Percentiles rank a stretch among this genome's conserved stretches.
phyloP scores from a whole-genome alignment of 805 yeast genomes.

The Yueomyces sinensis region DNA sequence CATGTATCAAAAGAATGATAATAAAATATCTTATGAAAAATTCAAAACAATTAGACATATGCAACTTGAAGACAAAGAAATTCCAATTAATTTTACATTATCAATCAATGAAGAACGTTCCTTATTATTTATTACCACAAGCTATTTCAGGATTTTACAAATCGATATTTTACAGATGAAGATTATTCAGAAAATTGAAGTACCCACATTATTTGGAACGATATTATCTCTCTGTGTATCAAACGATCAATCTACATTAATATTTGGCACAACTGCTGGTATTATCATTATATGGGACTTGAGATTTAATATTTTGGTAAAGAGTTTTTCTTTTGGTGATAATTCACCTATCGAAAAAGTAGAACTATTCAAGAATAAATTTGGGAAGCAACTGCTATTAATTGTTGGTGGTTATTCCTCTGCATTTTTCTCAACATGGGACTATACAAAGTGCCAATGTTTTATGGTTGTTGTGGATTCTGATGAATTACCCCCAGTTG shows the following conservation, averaged over 20 bases:
- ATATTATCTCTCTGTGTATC: constrained; percentile 49
- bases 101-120: constrained; percentile 29
- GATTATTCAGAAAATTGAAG: constrained; percentile 29
- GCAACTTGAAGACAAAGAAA: constrained; percentile 20
- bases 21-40: constrained; percentile 5
- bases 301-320: constrained; percentile 47
- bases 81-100: constrained; percentile 33
- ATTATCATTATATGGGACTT: constrained; percentile 71
- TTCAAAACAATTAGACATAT: constrained; percentile 14
- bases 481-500: constrained; percentile 13
- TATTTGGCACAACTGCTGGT: constrained; percentile 68
- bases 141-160: constrained; percentile 35
- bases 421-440: constrained; percentile 61
- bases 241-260: constrained; percentile 42
- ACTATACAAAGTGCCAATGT: constrained; percentile 51
- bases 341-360: constrained; percentile 38
- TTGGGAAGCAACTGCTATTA: constrained; percentile 30
- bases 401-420: constrained; percentile 55
- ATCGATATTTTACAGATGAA: constrained; percentile 50
- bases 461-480: constrained; percentile 27
- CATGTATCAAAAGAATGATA: constrained; percentile 13
- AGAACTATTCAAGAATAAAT: constrained; percentile 15
- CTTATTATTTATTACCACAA: constrained; percentile 37
- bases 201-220: constrained; percentile 53
- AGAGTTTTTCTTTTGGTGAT: constrained; percentile 46